These are phyloP conservation scores for Aspergillus fijiensis DNA, from an alignment of 2,329 filamentous ascomycete species.

Conservation along the genomic window DNA sequence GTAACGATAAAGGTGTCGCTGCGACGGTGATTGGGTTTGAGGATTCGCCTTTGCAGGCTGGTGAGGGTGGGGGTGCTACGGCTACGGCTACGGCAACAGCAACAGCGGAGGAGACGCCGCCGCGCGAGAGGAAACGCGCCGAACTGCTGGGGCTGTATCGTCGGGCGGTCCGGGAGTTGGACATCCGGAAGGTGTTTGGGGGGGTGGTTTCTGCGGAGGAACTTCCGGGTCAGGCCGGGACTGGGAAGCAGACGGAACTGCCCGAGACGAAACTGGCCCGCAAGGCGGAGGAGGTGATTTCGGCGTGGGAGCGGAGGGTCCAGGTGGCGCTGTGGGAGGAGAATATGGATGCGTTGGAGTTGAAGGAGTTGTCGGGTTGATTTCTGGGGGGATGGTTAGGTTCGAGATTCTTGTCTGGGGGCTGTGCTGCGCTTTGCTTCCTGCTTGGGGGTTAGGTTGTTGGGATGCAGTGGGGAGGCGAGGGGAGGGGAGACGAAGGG, in stretches of 20 bases:
- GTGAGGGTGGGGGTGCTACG: background rate
- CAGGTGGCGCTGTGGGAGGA: conserved; percentile 39
- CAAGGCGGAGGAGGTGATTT: conserved; percentile 32
- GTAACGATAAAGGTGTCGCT: background rate
- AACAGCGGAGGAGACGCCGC: conserved; percentile 15
- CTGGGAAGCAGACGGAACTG: conserved; percentile 16
- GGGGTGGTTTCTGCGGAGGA: conserved; percentile 19
- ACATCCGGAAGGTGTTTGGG: conserved; percentile 63
- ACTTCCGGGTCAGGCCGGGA: background rate
- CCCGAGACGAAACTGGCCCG: conserved; percentile 29
- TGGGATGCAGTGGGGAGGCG: too few relatives aligned
- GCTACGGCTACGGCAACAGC: background rate
- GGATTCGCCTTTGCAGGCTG: background rate
- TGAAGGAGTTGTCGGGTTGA: conserved; percentile 25
- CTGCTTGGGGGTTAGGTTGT: too few relatives aligned
- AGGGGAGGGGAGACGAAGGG: too few relatives aligned
- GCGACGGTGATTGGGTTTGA: background rate
- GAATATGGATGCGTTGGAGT: conserved; percentile 39
- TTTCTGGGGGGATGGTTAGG: too few relatives aligned
- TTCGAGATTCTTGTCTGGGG: too few relatives aligned
- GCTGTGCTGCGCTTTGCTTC: too few relatives aligned
- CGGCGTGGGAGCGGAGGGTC: conserved; percentile 33
- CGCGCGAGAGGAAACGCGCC: conserved; percentile 40
- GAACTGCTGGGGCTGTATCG: conserved; percentile 35
- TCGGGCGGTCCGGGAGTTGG: conserved; percentile 59